Percentiles rank a stretch among this genome's conserved stretches.
Evolutionary conservation across 2,329 filamentous ascomycete genomes (phyloP).

Genomic region (Diaporthe destruens): DNA sequence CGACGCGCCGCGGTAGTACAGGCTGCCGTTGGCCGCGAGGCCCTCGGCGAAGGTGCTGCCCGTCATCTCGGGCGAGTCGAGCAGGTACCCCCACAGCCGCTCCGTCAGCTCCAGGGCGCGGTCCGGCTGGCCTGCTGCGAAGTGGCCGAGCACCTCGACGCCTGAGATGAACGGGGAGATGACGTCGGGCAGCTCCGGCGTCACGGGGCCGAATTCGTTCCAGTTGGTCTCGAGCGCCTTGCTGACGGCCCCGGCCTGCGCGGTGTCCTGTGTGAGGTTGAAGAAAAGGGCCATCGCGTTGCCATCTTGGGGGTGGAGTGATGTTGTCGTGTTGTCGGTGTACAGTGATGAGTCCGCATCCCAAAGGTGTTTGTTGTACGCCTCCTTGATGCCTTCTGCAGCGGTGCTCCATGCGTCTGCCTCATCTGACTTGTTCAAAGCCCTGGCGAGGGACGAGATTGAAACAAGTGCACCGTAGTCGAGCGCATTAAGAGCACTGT

Average conservation of each 20-base stretch:
- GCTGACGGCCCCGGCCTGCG: conserved; percentile 17
- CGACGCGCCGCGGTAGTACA: conserved; percentile 31
- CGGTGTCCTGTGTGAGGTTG: conserved; percentile 36
- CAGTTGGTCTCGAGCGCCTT: conserved; percentile 31
- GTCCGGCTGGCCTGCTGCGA: conserved; percentile 26
- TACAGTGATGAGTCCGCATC: conserved; percentile 59
- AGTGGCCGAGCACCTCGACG: conserved; percentile 36
- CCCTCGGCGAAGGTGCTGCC: conserved; percentile 38
- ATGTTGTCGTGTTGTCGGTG: conserved; percentile 62
- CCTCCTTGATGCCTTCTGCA: conserved; percentile 48
- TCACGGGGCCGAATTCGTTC: conserved; percentile 35
- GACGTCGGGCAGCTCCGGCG: conserved; percentile 32
- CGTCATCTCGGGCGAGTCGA: conserved; percentile 39
- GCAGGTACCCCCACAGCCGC: conserved; percentile 38
- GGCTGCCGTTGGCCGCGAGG: conserved; percentile 34
- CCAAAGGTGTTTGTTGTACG: conserved; percentile 61
- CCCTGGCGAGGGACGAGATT: conserved; percentile 62
- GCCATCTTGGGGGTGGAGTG: conserved; percentile 47
- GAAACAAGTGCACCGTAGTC: conserved; percentile 62
- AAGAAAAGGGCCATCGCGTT: conserved; percentile 35
- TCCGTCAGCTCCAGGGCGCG: conserved; percentile 31
- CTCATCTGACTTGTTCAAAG: conserved; percentile 55
- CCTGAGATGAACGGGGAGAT: conserved; percentile 40
- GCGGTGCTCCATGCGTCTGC: conserved; percentile 44
- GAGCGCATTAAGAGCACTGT: conserved; percentile 64